Percentiles rank a stretch among this genome's conserved stretches.
Conservation (phyloP, 2,329 filamentous ascomycete genomes). For the Diaporthe sp. region DNA sequence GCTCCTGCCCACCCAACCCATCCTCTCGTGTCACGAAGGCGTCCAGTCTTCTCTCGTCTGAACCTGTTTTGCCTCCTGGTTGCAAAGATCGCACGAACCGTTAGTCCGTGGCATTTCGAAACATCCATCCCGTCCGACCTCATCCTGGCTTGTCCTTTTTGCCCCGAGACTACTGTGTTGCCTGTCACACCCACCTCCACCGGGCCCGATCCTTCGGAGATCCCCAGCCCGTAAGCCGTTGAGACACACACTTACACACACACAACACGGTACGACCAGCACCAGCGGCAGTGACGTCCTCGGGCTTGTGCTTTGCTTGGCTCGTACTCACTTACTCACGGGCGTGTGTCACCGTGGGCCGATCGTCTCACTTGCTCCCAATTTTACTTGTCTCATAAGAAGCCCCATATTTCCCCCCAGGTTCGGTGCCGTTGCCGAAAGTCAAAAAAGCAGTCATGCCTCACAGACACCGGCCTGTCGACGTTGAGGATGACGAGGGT, state of each 20-base stretch:
- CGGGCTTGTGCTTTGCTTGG: slow-evolving; percentile 27
- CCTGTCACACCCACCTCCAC: not conserved
- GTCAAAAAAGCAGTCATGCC: slow-evolving; percentile 21
- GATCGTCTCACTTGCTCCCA: slow-evolving; percentile 18
- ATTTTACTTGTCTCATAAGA: slow-evolving; percentile 30
- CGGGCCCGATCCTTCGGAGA: slow-evolving; percentile 36
- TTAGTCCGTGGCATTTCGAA: slow-evolving; percentile 18
- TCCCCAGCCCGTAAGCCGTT: slow-evolving; percentile 37
- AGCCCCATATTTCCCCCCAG: slow-evolving; percentile 9
- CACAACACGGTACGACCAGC: not conserved
- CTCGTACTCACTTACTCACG: slow-evolving; percentile 14
- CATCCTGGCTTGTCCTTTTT: not conserved
- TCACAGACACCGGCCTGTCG: slow-evolving; percentile 32
- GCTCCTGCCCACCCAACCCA: not conserved
- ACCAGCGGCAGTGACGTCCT: slow-evolving; percentile 3
- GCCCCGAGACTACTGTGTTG: not conserved
- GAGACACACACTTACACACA: not conserved
- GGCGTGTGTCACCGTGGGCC: slow-evolving; percentile 1
- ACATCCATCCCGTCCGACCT: not conserved
- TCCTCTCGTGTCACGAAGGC: not conserved
- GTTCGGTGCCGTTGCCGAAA: not conserved
- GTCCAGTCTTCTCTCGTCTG: not conserved
- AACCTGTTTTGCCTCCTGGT: slow-evolving; percentile 1
- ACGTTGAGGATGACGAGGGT: slow-evolving; percentile 39
- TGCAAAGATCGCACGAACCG: slow-evolving; percentile 8